These are phyloP conservation scores for Metarhizium guizhouense DNA, from an alignment of 2,329 filamentous ascomycete genomes.

Conservation along the genomic window DNA sequence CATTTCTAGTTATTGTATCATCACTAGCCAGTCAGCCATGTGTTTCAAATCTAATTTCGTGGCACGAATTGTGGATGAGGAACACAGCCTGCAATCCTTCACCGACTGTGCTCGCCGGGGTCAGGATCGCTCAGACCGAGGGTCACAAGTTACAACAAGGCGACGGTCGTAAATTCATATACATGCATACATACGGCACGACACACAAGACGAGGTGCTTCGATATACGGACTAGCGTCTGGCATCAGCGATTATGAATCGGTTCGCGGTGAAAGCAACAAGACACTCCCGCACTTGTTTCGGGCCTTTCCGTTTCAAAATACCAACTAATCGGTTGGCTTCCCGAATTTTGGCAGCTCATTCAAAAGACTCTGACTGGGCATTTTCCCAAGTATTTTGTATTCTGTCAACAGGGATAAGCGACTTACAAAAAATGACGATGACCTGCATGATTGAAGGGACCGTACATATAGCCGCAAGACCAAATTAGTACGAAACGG, in stretches of 20 bases:
- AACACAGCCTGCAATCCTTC: neutral
- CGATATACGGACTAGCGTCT: neutral
- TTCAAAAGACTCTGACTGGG: too few species aligned
- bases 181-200: neutral
- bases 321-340: too few species aligned
- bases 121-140: neutral
- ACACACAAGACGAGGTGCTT: neutral
- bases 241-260: neutral
- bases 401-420: neutral
- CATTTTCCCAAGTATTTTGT: neutral
- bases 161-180: neutral
- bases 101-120: neutral
- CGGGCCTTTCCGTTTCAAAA: too few species aligned
- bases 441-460: neutral
- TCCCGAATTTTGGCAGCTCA: too few species aligned
- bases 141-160: neutral
- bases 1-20: neutral
- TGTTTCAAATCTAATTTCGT: neutral
- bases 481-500: neutral
- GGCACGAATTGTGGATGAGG: neutral
- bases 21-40: neutral
- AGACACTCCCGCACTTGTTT: too few species aligned
- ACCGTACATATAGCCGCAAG: neutral
- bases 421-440: neutral
- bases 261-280: too few species aligned